These are phyloP conservation scores for Acarospora socialis DNA, from an alignment of 2,329 filamentous ascomycete genomes.

Conservation along the genomic window DNA sequence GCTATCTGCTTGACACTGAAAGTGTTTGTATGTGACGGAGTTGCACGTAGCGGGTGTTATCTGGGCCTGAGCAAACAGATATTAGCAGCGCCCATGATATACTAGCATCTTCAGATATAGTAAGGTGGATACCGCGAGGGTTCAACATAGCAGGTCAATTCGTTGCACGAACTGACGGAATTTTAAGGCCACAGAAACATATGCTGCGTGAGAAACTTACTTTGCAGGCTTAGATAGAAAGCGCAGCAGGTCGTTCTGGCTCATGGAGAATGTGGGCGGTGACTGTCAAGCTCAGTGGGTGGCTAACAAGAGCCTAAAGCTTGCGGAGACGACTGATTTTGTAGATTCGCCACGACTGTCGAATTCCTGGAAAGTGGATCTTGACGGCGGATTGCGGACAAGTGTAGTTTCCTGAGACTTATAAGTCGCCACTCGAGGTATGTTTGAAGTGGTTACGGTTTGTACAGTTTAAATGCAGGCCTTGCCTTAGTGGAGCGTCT, in stretches of 20 bases:
- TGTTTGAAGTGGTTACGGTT: too few relatives aligned
- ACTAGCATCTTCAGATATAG: background rate
- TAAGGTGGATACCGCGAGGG: background rate
- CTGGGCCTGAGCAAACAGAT: constrained; percentile 37
- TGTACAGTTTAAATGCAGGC: too few relatives aligned
- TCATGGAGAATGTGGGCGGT: constrained; percentile 56
- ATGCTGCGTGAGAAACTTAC: constrained; percentile 38
- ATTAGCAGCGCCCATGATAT: constrained; percentile 12
- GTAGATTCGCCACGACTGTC: too few relatives aligned
- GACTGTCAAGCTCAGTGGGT: too few relatives aligned
- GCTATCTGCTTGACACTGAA: constrained; percentile 39
- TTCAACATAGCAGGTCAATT: background rate
- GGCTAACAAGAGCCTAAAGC: too few relatives aligned
- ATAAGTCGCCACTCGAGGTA: too few relatives aligned
- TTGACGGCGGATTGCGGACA: too few relatives aligned
- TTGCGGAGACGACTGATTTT: too few relatives aligned
- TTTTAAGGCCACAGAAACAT: background rate
- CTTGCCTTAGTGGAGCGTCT: too few relatives aligned
- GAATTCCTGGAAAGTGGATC: too few relatives aligned
- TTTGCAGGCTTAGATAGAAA: constrained; percentile 92
- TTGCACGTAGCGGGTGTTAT: constrained; percentile 37
- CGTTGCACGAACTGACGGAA: background rate
- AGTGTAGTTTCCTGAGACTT: too few relatives aligned
- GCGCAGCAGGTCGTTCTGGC: constrained; percentile 75
- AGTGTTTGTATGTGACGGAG: constrained; percentile 4